Evolutionary conservation across 148 eudicot species (phyloP), one percentile per base, ranked within the genome.

Genomic region (Cornus controversa): DNA sequence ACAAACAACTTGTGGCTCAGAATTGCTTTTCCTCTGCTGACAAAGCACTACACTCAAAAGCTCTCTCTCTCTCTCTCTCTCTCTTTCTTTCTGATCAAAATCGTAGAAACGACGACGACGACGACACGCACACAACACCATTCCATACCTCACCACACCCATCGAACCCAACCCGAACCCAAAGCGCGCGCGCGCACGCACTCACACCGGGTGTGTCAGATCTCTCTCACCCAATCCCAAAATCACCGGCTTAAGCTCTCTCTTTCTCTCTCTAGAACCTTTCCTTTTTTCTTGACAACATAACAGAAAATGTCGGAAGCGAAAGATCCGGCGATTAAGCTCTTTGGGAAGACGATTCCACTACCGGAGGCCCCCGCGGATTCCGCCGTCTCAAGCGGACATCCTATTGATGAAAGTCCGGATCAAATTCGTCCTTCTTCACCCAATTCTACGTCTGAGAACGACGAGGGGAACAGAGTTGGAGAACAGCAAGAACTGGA

Each of bases 331-430:
- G 87, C 87, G 45, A 84, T 88, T 10, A 88, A 88, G 84, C 85
- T 88, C 18, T 88, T 88, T 65, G 91, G 91, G 14, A 88, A 86
- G 72, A 88, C 89, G 69, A 88, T 88, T 72, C 84, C 83, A 20
- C 65, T 86, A 62, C 77, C 80, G 5, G 82, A 85, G 24, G 65
- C 34, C 45, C 36, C 60, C 28, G 25, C 67, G 58, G 23, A 71
- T 62, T 40, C 42, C 29, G 23, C 31, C 15, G 69, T 9, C 13
- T 71, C 37, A 31, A 45, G 9, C 28, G 80, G 66, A 68, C 69
- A 34, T 23, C 31, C 67, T 15, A 36, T 5, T 70, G 34, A 34
- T 26, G 64, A 8, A 54, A 15, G 67, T 40, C 47, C 25, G 6
- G 28, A 16, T 53, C 70, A 78, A 50, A 75, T 73, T 68, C 80